These are phyloP conservation scores for Colletotrichum costaricense DNA, from an alignment of 2,329 filamentous ascomycete genomes.

Conservation along the genomic window DNA sequence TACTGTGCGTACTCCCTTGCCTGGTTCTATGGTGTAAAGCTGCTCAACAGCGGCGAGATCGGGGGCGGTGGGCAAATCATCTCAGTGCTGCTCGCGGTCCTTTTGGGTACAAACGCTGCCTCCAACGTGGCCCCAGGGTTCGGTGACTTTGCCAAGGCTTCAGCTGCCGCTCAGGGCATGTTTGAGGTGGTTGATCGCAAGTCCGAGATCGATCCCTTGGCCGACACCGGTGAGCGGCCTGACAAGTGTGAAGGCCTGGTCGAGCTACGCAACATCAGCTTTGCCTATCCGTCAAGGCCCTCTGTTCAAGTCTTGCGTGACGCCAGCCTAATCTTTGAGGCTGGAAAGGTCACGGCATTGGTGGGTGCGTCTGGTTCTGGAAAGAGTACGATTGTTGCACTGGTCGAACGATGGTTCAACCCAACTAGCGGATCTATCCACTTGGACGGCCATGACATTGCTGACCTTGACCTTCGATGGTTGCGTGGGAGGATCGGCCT, in stretches of 20 bases:
- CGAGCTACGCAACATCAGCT: slow-evolving; percentile 53
- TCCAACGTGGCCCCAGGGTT: not conserved
- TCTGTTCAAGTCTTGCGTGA: slow-evolving; percentile 53
- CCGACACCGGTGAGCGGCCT: slow-evolving; percentile 48
- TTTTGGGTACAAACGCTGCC: not conserved
- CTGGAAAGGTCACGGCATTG: slow-evolving; percentile 63
- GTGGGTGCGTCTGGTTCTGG: slow-evolving; percentile 64
- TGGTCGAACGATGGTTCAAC: slow-evolving; percentile 71
- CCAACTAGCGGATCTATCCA: slow-evolving; percentile 49
- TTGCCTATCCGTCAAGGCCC: slow-evolving; percentile 57
- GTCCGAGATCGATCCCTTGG: slow-evolving; percentile 42
- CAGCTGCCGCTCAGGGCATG: slow-evolving; percentile 46
- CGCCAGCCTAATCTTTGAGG: slow-evolving; percentile 58
- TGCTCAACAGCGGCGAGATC: slow-evolving; percentile 50
- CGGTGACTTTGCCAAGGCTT: slow-evolving; percentile 42
- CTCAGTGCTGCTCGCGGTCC: not conserved
- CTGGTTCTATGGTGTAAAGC: slow-evolving; percentile 58
- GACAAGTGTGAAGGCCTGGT: slow-evolving; percentile 41
- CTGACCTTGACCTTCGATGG: slow-evolving; percentile 42
- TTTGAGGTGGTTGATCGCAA: slow-evolving; percentile 59
- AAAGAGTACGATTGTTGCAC: slow-evolving; percentile 53
- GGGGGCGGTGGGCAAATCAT: slow-evolving; percentile 38
- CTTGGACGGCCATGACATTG: slow-evolving; percentile 41
- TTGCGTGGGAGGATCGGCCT: slow-evolving; percentile 43
- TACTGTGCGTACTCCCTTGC: slow-evolving; percentile 75